phyloP scores from a whole-genome alignment of 352 stramenopile genomes.

The Phytophthora nicotianae region DNA sequence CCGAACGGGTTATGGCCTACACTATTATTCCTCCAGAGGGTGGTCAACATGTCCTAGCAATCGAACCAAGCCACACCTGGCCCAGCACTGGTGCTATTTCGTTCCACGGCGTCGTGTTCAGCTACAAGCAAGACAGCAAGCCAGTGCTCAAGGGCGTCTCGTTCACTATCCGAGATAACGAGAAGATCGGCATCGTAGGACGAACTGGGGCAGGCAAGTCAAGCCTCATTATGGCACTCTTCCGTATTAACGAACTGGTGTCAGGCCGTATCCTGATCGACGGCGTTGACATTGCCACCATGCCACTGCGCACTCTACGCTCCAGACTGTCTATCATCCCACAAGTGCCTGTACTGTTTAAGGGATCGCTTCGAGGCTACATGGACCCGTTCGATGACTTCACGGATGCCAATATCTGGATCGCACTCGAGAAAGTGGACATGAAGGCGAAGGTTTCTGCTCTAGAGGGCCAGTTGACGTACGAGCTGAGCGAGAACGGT shows the following conservation, averaged over 20 bases:
- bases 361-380: constrained; percentile 83
- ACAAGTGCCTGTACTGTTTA: constrained; percentile 92
- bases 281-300: background rate
- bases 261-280: background rate
- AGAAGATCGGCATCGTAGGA: constrained; percentile 47
- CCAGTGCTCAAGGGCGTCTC: constrained; percentile 58
- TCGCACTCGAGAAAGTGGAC: constrained; percentile 75
- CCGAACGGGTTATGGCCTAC: constrained; percentile 55
- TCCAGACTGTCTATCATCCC: background rate
- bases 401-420: constrained; percentile 72
- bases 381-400: constrained; percentile 90
- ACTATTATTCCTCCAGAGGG: constrained; percentile 29
- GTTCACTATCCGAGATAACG: constrained; percentile 56
- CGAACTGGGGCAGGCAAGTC: background rate
- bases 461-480: constrained; percentile 26
- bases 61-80: constrained; percentile 51
- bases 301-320: background rate
- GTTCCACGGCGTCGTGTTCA: constrained; percentile 82
- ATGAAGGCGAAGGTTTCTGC: constrained; percentile 49
- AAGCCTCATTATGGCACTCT: background rate
- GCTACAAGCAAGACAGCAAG: constrained; percentile 65
- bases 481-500: background rate
- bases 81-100: constrained; percentile 64
- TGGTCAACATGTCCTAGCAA: constrained; percentile 19
- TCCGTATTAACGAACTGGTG: background rate